These are phyloP conservation scores for Cadophora malorum DNA, from an alignment of 2,329 filamentous ascomycete genomes.

Conservation along the genomic window DNA sequence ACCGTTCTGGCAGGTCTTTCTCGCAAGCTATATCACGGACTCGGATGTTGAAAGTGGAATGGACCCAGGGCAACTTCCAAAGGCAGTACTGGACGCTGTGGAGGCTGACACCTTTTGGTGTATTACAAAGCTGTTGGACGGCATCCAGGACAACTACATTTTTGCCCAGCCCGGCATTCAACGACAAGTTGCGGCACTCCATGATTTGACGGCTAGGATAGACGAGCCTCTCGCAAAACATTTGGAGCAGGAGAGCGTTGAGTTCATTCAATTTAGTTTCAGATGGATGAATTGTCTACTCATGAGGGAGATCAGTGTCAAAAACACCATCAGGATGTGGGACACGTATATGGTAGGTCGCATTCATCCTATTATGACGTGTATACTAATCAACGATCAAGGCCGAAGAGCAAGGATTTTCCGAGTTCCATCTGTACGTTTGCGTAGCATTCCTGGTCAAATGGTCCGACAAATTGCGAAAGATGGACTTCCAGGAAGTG, in stretches of 20 bases:
- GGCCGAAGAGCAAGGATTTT: constrained; percentile 98
- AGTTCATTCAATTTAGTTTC: constrained; percentile 99
- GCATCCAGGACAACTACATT: constrained; percentile 99
- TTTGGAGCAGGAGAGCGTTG: constrained; percentile 86
- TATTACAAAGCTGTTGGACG: constrained; percentile 94
- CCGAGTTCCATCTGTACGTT: constrained; percentile 97
- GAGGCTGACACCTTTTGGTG: constrained; percentile 99
- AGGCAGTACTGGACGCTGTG: constrained; percentile 90
- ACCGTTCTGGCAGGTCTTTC: constrained; percentile 97
- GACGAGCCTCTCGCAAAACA: constrained; percentile 85
- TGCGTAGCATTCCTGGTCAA: constrained; percentile 98
- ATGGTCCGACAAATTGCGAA: constrained; percentile 92
- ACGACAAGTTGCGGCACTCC: constrained; percentile 85
- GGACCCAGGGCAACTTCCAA: constrained; percentile 94
- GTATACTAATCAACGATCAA: constrained; percentile 49
- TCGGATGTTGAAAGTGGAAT: constrained; percentile 90
- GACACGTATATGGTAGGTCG: constrained; percentile 90
- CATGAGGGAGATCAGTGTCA: constrained; percentile 96
- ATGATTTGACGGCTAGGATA: constrained; percentile 90
- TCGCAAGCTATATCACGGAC: constrained; percentile 94
- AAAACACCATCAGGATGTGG: constrained; percentile 99
- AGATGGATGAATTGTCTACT: constrained; percentile 99
- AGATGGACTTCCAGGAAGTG: constrained; percentile 98
- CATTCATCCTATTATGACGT: background rate
- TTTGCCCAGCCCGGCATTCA: constrained; percentile 97